Base-by-base conservation (phyloP, 2,329 filamentous ascomycete genomes). In the Cordyceps fumosorosea region DNA sequence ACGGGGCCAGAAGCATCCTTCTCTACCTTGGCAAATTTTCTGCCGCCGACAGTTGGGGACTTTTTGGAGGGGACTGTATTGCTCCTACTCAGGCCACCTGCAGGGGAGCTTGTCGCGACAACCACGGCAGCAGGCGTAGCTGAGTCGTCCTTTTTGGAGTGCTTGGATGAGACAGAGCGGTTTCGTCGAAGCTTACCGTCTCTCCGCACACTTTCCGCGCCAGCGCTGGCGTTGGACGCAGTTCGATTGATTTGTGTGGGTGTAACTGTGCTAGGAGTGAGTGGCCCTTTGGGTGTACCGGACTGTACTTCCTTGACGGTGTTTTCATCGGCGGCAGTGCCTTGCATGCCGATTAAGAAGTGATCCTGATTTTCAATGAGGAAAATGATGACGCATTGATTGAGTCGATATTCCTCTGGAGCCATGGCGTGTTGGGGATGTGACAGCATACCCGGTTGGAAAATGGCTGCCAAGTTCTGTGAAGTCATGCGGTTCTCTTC, bases 361-460 rank as follows among this genome's bases (percentile, higher is more conserved):
- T 96, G 91, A 71, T 99, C 95, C 74, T 99, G 95, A 70, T 99
- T 96, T 72, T 98, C 93, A 67, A 99, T 99, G 68, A 99, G 78
- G 75, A 99, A 99, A 56, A 99, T 96, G 66, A 99, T 83, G 22
- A 99, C 93, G 69, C 95, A 93, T 80, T 99, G 95, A 72, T 96
- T 98, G 6, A 99, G 80, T 37, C 91, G 88, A 73, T 99, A 99
- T 71, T 98, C 93, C 62, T 90, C 85, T 0, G 95, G 95, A 0
- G 91, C 88, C 93, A 99, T 98, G 70, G 96, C 93, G 73, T 99
- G 95, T 64, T 85, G 81, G 1, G 95, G 95, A 73, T 99, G 95
- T 2, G 93, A 97, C 16, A 99, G 83, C 78, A 99, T 90, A 61
- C 95, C 95, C 0, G 95, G 95, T 73, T 99, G 95, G 73, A 99